Evolutionary conservation across 2,329 filamentous ascomycete species (phyloP), one percentile per base, ranked within the genome.

Genomic region (Esteya vermicola): DNA sequence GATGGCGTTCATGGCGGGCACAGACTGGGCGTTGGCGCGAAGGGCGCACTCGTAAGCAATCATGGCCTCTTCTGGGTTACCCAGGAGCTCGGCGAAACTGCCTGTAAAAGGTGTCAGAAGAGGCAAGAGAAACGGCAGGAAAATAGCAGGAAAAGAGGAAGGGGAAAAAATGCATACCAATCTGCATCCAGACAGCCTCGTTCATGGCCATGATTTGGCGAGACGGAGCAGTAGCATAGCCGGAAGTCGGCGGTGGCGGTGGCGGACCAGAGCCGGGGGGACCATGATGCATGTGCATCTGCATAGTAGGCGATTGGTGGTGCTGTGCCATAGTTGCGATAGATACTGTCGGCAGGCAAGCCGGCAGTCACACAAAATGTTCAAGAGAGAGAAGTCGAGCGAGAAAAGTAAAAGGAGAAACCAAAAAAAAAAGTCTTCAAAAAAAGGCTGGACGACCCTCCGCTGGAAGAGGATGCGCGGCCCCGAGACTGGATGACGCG

Each of bases 1-100:
- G 48, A 96, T 94, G 45, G 86, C 84, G 51, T 86, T 93, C 84
- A 96, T 89, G 23, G 91, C 91, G 1, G 78, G 75, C 37, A 91
- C 81, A 16, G 89, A 96, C 65, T 84, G 85, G 35, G 78, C 75
- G 55, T 96, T 96, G 57, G 88, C 84, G 50, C 76, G 74, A 45
- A 96, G 70, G 32, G 88, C 91, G 56, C 84, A 81, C 59, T 96
- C 86, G 59, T 95, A 98, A 33, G 88, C 84, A 49, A 76, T 70
- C 67, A 91, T 84, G 38, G 89, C 89, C 54, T 89, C 85, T 45
- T 96, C 89, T 33, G 84, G 69, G 52, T 91, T 84, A 48, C 85
- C 84, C 64, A 95, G 75, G 51, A 91, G 65, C 64, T 98, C 89
- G 19, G 85, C 83, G 46, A 93, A 72, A 52, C 77, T 83, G 28